Base-by-base conservation (phyloP, 2,329 filamentous ascomycete genomes). In the Diaporthe sp. region DNA sequence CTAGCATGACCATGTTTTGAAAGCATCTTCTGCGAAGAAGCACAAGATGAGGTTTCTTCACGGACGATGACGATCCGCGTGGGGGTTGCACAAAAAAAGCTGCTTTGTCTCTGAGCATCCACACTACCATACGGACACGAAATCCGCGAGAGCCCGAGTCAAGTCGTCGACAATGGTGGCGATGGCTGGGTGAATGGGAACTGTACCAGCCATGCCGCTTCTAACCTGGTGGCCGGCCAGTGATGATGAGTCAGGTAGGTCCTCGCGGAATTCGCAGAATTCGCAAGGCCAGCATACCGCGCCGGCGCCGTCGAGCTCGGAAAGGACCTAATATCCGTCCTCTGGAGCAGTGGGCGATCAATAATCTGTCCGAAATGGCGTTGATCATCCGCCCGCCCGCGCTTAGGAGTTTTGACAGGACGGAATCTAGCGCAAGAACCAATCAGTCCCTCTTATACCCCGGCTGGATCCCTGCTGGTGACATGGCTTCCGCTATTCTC, bases 331-430 rank as follows among this genome's bases (percentile, higher is more conserved):
- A 55, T 70, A 70, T 70, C 65, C 65, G 65, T 70, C 49, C 65
- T 42, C 49, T 70, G 22, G 62, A 51, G 44, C 62, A 68, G 28
- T 51, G 62, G 44, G 28, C 62, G 44, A 68, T 68, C 62, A 49
- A 68, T 68, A 68, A 68, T 51, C 31, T 68, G 62, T 68, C 62
- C 62, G 62, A 68, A 51, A 68, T 68, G 65, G 65, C 46, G 49
- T 55, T 68, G 65, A 68, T 68, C 65, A 68, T 53, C 65, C 65
- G 65, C 65, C 65, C 39, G 65, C 65, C 31, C 46, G 65, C 65
- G 65, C 46, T 70, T 70, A 70, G 49, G 13, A 70, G 65, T 70
- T 34, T 68, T 70, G 65, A 70, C 65, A 70, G 49, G 65, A 70
- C 65, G 49, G 65, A 70, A 55, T 42, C 65, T 70, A 55, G 65